Conservation (phyloP, 805 yeast species). For the Metschnikowia similis region DNA sequence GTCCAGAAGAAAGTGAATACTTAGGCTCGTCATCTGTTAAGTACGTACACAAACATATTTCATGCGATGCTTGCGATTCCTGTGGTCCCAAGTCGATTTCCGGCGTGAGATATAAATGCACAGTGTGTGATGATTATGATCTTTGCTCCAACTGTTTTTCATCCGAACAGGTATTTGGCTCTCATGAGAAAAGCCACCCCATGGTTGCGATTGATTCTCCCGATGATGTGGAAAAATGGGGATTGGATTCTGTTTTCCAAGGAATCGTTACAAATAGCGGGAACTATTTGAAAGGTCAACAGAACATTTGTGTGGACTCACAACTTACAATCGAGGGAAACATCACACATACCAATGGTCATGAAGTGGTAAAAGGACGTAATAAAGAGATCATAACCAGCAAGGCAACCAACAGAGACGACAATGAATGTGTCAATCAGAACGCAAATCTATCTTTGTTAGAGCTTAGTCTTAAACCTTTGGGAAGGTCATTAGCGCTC, state of each 20-base stretch:
- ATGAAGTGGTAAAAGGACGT: not conserved
- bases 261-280: too few relatives aligned
- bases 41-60: constrained; percentile 22
- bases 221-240: not conserved
- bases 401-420: not conserved
- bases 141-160: constrained; percentile 13
- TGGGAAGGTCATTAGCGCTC: constrained; percentile 29
- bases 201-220: constrained; percentile 11
- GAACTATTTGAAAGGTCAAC: too few relatives aligned
- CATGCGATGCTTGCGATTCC: constrained; percentile 36
- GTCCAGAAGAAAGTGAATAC: not conserved
- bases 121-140: constrained; percentile 14
- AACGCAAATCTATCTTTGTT: not conserved
- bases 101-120: constrained; percentile 16
- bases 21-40: not conserved
- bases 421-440: not conserved
- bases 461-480: constrained; percentile 17
- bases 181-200: constrained; percentile 11
- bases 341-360: not conserved
- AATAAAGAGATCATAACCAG: not conserved
- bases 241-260: not conserved
- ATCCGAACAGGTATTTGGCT: not conserved
- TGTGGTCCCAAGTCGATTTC: constrained; percentile 1
- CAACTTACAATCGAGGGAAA: not conserved
- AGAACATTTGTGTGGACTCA: not conserved